These are phyloP conservation scores for Leccinum fallax DNA, from an alignment of 1,284 basidiomycete genomes.

Conservation along the genomic window DNA sequence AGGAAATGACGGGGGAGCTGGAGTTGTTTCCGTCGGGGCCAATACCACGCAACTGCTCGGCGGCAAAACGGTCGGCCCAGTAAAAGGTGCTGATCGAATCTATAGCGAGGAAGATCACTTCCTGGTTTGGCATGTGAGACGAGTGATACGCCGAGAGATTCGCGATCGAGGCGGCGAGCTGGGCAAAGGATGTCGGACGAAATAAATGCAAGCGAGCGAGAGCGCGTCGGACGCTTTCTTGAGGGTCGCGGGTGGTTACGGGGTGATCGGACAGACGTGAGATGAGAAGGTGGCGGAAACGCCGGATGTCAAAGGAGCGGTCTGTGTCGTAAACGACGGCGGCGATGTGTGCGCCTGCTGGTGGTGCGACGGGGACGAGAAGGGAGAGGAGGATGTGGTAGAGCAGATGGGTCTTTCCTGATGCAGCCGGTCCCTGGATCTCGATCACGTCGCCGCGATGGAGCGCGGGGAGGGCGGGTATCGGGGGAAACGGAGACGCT, in stretches of 20 bases:
- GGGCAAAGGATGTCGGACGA: constrained; percentile 60
- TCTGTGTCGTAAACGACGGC: constrained; percentile 73
- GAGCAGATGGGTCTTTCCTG: constrained; percentile 75
- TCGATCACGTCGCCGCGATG: constrained; percentile 58
- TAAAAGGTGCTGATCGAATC: constrained; percentile 78
- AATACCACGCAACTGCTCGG: constrained; percentile 52
- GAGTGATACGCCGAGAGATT: constrained; percentile 60
- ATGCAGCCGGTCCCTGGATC: constrained; percentile 70
- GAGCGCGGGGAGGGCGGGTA: constrained; percentile 29
- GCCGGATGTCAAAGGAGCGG: constrained; percentile 56
- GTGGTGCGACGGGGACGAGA: constrained; percentile 49
- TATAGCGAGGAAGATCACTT: constrained; percentile 65
- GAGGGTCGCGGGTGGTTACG: constrained; percentile 21
- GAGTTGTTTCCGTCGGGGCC: constrained; percentile 16
- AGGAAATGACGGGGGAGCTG: constrained; percentile 16
- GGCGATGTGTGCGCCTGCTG: constrained; percentile 47
- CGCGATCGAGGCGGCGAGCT: constrained; percentile 67
- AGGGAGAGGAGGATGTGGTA: constrained; percentile 66
- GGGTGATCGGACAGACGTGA: constrained; percentile 37
- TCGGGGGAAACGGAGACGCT: constrained; percentile 32
- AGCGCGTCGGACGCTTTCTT: constrained; percentile 42
- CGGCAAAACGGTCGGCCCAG: constrained; percentile 71
- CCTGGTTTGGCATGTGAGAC: constrained; percentile 47
- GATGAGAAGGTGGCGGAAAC: constrained; percentile 55
- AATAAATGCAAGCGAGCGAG: constrained; percentile 65